Conservation (phyloP, 164 flowering plant species). For the Cinnamomum chago region DNA sequence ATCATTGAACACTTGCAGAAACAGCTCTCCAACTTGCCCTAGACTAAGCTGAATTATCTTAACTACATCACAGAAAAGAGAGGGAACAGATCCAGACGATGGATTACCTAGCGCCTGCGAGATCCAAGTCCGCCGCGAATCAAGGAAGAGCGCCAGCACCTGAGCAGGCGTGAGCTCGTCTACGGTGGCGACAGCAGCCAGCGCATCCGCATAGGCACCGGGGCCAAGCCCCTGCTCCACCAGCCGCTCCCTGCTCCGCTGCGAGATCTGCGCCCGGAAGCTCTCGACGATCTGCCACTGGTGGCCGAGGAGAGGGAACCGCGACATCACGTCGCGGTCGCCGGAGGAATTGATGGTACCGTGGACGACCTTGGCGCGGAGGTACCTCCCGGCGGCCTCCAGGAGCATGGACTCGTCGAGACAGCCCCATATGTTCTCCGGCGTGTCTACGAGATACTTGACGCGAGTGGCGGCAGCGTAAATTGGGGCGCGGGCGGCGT, state of each 20-base stretch:
- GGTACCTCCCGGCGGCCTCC: slow-evolving; percentile 68
- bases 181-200: slow-evolving; percentile 74
- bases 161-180: slow-evolving; percentile 70
- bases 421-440: slow-evolving; percentile 97
- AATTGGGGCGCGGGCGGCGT: slow-evolving; percentile 33
- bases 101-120: slow-evolving; percentile 33
- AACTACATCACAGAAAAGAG: slow-evolving; percentile 62
- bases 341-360: slow-evolving; percentile 19
- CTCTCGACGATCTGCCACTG: slow-evolving; percentile 97
- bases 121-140: slow-evolving; percentile 71
- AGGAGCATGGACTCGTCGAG: slow-evolving; percentile 89
- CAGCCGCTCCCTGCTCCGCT: slow-evolving; percentile 73
- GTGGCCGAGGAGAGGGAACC: slow-evolving; percentile 71
- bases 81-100: slow-evolving; percentile 35
- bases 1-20: slow-evolving; percentile 77
- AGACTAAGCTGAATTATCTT: slow-evolving; percentile 69
- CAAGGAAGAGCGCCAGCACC: slow-evolving; percentile 64
- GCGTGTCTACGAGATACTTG: slow-evolving; percentile 90
- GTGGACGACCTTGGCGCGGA: slow-evolving; percentile 71
- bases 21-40: slow-evolving; percentile 84
- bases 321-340: slow-evolving; percentile 35
- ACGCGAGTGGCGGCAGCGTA: slow-evolving; percentile 77
- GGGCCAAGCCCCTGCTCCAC: slow-evolving; percentile 49
- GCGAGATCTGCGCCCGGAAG: slow-evolving; percentile 83
- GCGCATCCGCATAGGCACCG: slow-evolving; percentile 71